A percentile compares a stretch with the other conserved stretches of the same genome.
These are phyloP conservation scores for Astrephomene gubernaculifera DNA, from an alignment of 139 green algal species.

Conservation along the genomic window DNA sequence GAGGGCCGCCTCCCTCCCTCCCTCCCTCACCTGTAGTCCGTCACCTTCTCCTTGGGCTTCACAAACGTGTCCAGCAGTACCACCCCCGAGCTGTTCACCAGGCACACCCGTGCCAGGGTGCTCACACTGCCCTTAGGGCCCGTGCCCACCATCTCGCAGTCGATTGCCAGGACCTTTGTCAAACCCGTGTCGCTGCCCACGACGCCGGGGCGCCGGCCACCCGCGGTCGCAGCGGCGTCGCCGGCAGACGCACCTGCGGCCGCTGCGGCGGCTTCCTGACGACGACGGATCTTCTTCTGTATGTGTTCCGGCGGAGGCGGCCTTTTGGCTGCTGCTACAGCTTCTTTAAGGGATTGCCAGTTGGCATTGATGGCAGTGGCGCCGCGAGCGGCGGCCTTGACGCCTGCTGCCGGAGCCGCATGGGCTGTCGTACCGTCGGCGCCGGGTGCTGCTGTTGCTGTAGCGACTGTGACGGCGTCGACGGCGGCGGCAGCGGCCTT, in stretches of 20 bases:
- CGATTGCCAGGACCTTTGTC: constrained; percentile 81
- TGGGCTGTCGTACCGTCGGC: neutral
- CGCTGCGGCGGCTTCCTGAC: neutral
- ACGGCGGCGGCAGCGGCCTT: neutral
- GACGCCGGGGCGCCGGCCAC: constrained; percentile 3
- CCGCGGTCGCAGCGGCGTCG: neutral
- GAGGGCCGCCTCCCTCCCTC: neutral
- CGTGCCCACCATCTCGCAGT: constrained; percentile 98
- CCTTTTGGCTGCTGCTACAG: neutral
- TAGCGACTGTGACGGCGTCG: neutral
- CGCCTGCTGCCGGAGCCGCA: neutral
- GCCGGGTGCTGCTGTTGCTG: neutral
- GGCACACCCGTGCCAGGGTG: constrained; percentile 79
- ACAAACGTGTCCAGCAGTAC: constrained; percentile 87
- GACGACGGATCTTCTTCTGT: neutral
- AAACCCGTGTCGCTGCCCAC: constrained; percentile 3
- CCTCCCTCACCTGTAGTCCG: constrained; percentile 76
- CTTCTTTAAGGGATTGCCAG: neutral
- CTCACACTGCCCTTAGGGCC: constrained; percentile 69
- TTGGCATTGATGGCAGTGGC: constrained; percentile 22
- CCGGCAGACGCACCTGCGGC: neutral
- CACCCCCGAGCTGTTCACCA: constrained; percentile 85
- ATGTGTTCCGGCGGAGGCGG: neutral
- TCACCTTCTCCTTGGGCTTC: constrained; percentile 76
- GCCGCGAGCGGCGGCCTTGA: neutral